Evolutionary conservation across 441 rosid species (phyloP), one percentile per base, ranked within the genome.

Genomic region (Mallotus japonicus): DNA sequence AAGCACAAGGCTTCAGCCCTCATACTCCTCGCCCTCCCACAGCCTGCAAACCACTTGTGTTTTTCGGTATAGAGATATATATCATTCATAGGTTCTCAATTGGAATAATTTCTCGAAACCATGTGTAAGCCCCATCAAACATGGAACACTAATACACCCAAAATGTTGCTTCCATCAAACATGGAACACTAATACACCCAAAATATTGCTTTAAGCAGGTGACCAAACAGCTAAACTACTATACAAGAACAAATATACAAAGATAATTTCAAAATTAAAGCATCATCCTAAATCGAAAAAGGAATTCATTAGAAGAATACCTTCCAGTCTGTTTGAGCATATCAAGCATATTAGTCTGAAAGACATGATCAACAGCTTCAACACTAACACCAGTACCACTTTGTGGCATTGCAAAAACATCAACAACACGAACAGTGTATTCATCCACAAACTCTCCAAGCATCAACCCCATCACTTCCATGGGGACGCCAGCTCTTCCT

Each of bases 381-480:
- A 95, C 98, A 73, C 99, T 95, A 67, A 95, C 99, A 76, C 99
- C 99, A 20, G 99, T 95, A 64, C 99, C 99, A 69, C 99, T 95
- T 82, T 95, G 99, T 7, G 97, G 99, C 99, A 95, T 95, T 0
- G 99, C 99, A 74, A 95, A 95, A 47, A 95, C 99, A 87, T 95
- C 99, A 22, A 92, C 97, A 28, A 95, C 99, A 5, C 99, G 87
- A 24, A 92, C 98, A 0, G 99, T 95, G 86, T 92, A 92, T 82
- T 95, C 97, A 53, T 92, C 98, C 78, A 95, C 99, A 65, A 95
- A 95, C 81, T 95, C 99, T 71, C 99, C 99, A 58, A 95, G 89
- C 99, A 95, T 95, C 93, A 95, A 73, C 47, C 99, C 98, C 99
- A 95, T 95, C 0, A 95, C 99, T 76, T 95, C 98, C 99, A 95